These are phyloP conservation scores for Trichoderma virens DNA, from an alignment of 495 filamentous ascomycete species.

Conservation along the genomic window DNA sequence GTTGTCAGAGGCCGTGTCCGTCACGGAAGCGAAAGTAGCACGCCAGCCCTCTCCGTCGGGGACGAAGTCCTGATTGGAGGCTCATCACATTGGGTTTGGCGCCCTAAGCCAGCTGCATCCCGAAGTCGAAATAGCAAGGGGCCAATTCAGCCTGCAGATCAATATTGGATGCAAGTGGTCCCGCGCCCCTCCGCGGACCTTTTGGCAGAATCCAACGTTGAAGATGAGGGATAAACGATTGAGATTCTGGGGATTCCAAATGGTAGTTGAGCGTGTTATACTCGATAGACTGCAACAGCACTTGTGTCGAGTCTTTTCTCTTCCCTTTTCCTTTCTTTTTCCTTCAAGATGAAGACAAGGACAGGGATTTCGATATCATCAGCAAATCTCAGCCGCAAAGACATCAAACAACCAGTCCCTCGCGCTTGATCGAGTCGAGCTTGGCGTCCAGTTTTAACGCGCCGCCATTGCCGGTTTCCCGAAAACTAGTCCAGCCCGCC, in stretches of 20 bases:
- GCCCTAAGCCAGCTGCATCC: not conserved
- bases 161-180: not conserved
- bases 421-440: not conserved
- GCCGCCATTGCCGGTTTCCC: not conserved
- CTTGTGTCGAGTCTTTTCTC: not conserved
- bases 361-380: no score
- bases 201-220: not conserved
- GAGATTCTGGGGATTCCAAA: not conserved
- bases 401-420: not conserved
- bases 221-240: not conserved
- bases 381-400: not conserved
- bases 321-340: not conserved
- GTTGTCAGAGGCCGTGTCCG: not conserved
- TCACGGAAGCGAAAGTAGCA: not conserved
- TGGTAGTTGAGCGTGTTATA: not conserved
- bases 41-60: not conserved
- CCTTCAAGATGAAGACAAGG: not conserved
- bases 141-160: constrained; percentile 2
- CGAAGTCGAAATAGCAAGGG: not conserved
- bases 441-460: not conserved
- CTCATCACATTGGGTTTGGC: not conserved
- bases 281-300: not conserved
- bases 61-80: not conserved
- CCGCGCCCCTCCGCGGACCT: not conserved
- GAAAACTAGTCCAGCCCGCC: not conserved